Conservation (phyloP, 192 early-diverging fungal genomes). For the Haplosporangium gracile region DNA sequence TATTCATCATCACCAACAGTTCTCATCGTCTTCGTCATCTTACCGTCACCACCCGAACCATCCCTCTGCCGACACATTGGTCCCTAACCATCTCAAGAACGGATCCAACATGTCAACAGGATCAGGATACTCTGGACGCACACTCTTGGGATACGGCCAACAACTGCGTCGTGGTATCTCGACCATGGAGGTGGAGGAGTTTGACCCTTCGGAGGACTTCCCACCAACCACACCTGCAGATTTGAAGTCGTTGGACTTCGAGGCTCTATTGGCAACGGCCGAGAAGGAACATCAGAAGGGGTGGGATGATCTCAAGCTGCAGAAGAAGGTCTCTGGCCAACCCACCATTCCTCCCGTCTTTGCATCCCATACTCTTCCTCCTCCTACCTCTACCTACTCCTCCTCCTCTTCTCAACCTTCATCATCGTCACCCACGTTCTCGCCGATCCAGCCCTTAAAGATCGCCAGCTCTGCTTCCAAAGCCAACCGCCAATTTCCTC, state of each 20-base stretch:
- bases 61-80: constrained; percentile 24
- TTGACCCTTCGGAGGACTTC: constrained; percentile 31
- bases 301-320: constrained; percentile 28
- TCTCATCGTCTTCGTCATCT: background rate
- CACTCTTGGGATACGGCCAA: constrained; percentile 16
- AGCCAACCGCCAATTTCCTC: background rate
- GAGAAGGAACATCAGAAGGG: constrained; percentile 46
- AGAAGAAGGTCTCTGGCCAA: constrained; percentile 22
- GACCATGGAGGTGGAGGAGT: constrained; percentile 24
- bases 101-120: constrained; percentile 29
- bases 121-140: constrained; percentile 23
- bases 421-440: background rate
- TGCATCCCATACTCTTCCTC: background rate
- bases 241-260: constrained; percentile 43
- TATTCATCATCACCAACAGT: constrained; percentile 12
- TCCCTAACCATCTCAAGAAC: constrained; percentile 35
- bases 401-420: background rate
- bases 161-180: background rate
- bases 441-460: constrained; percentile 15
- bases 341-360: background rate
- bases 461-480: constrained; percentile 9
- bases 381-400: background rate
- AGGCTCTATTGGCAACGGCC: constrained; percentile 34
- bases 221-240: constrained; percentile 34
- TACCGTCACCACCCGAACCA: constrained; percentile 22